phyloP scores from a whole-genome alignment of 495 filamentous ascomycete species.

The Penicillium subrubescens region DNA sequence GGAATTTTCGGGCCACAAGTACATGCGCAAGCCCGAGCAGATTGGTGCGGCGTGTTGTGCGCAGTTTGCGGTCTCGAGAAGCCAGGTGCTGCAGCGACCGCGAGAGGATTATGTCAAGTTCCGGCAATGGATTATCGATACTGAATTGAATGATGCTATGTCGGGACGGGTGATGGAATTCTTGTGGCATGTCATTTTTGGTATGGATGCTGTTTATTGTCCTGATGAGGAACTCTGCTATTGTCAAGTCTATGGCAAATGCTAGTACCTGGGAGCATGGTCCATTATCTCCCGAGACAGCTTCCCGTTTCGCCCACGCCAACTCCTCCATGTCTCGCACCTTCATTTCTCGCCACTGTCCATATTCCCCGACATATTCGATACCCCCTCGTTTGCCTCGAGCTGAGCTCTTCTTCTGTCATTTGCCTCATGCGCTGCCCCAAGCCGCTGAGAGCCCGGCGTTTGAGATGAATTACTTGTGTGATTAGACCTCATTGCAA shows the following conservation, averaged over 20 bases:
- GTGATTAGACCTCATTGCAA: background rate
- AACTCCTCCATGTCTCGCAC: background rate
- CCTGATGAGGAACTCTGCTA: conserved; percentile 51
- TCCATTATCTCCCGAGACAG: background rate
- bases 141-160: conserved; percentile 58
- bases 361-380: conserved; percentile 15
- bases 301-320: background rate
- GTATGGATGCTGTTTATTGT: conserved; percentile 49
- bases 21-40: conserved; percentile 33
- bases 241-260: conserved; percentile 52
- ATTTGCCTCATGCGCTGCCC: background rate
- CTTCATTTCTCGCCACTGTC: conserved; percentile 3
- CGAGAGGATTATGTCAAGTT: conserved; percentile 60
- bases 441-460: background rate
- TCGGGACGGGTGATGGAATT: conserved; percentile 77
- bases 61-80: conserved; percentile 63
- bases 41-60: conserved; percentile 62
- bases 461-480: background rate
- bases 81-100: conserved; percentile 56
- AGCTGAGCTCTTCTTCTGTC: conserved; percentile 4
- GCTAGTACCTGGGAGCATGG: conserved; percentile 25
- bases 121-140: conserved; percentile 68
- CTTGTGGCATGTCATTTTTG: conserved; percentile 71
- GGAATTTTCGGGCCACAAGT: conserved; percentile 16
- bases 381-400: conserved; percentile 12